Conservation (phyloP, 2,329 filamentous ascomycete genomes). For the Botryotinia narcissicola region DNA sequence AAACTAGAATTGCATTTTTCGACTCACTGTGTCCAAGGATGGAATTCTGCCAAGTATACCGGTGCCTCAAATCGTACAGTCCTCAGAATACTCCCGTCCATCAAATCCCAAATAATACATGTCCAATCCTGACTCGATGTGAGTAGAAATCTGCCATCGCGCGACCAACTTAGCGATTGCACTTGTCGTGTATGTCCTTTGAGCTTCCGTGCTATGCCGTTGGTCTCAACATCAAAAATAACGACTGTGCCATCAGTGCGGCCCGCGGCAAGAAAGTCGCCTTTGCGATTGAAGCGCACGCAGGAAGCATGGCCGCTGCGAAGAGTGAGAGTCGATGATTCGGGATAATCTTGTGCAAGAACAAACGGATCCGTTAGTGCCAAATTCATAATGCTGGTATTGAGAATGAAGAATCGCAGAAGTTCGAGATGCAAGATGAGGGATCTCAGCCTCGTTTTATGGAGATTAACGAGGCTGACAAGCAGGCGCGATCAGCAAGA, state of each 20-base stretch:
- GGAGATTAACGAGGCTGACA: neutral
- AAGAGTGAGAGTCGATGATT: constrained; percentile 83
- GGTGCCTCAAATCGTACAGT: constrained; percentile 90
- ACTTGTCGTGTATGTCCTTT: constrained; percentile 92
- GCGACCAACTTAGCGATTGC: constrained; percentile 92
- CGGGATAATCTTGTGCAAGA: constrained; percentile 78
- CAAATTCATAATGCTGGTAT: constrained; percentile 58
- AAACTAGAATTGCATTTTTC: neutral
- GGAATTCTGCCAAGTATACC: constrained; percentile 92
- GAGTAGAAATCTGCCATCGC: constrained; percentile 84
- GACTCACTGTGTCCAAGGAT: constrained; percentile 81
- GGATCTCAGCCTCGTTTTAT: constrained; percentile 7
- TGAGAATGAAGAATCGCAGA: neutral
- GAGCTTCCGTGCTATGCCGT: constrained; percentile 91
- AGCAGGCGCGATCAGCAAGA: neutral
- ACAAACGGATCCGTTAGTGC: constrained; percentile 70
- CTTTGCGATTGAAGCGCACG: constrained; percentile 86
- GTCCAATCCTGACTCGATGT: constrained; percentile 97
- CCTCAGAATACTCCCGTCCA: constrained; percentile 66
- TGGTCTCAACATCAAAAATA: constrained; percentile 96
- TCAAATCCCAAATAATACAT: constrained; percentile 90
- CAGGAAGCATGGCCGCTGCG: constrained; percentile 67
- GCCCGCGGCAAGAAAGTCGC: constrained; percentile 91
- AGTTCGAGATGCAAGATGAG: constrained; percentile 4
- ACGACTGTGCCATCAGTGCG: constrained; percentile 92